Percentiles rank a stretch among this genome's conserved stretches.
Conservation (phyloP, 345 rosid species). For the Nephelium lappaceum region DNA sequence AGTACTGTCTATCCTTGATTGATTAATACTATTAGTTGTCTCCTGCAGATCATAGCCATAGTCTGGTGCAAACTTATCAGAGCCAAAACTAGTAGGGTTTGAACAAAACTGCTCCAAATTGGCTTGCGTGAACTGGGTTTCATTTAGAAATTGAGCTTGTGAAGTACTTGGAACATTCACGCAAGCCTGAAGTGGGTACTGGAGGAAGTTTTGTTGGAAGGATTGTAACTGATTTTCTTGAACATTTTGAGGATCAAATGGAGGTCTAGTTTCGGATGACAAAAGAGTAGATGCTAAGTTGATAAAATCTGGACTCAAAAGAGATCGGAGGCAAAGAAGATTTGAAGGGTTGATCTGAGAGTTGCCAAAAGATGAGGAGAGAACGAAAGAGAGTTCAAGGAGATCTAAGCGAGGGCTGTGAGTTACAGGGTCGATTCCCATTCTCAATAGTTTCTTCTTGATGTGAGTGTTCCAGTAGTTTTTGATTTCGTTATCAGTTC, state of each 20-base stretch:
- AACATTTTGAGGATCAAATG: not conserved
- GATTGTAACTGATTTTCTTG: slow-evolving; percentile 28
- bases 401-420: slow-evolving; percentile 76
- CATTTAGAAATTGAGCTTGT: slow-evolving; percentile 11
- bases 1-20: not conserved
- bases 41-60: slow-evolving; percentile 8
- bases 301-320: slow-evolving; percentile 28
- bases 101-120: slow-evolving; percentile 28
- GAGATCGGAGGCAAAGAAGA: slow-evolving; percentile 35
- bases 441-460: slow-evolving; percentile 62
- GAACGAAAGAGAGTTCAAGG: slow-evolving; percentile 47
- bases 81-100: slow-evolving; percentile 15
- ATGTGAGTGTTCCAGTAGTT: slow-evolving; percentile 92
- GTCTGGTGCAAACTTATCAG: slow-evolving; percentile 16
- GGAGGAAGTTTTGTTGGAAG: slow-evolving; percentile 24
- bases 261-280: slow-evolving; percentile 25
- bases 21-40: slow-evolving; percentile 7
- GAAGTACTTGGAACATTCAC: not conserved
- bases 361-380: slow-evolving; percentile 39
- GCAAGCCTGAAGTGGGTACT: slow-evolving; percentile 28
- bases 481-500: slow-evolving; percentile 91
- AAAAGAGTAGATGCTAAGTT: slow-evolving; percentile 29
- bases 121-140: slow-evolving; percentile 23
- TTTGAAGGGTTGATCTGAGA: slow-evolving; percentile 37
- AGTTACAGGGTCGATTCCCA: slow-evolving; percentile 91